Conservation (phyloP, 441 rosid species). For the Caryocar brasiliense region DNA sequence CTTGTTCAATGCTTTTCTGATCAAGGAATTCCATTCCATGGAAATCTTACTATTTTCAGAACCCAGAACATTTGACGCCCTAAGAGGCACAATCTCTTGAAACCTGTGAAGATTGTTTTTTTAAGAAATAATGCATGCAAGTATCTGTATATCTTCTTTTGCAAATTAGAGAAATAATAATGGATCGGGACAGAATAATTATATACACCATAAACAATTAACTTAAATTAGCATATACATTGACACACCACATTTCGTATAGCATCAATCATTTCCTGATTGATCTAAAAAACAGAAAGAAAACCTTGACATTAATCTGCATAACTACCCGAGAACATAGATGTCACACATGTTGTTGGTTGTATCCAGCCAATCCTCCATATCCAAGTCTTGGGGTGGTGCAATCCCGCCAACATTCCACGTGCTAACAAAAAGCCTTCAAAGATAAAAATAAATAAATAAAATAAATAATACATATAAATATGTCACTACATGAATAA, state of each 20-base stretch:
- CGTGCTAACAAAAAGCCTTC: slow-evolving; percentile 60
- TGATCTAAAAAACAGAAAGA: too few relatives aligned
- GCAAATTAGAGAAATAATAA: too few relatives aligned
- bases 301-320: too few relatives aligned
- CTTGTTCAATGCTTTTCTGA: slow-evolving; percentile 47
- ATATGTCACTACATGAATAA: not conserved
- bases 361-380: slow-evolving; percentile 48
- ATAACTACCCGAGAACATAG: slow-evolving; percentile 63
- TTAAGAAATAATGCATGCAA: too few relatives aligned
- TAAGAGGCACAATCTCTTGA: slow-evolving; percentile 82
- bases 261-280: too few relatives aligned
- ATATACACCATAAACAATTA: too few relatives aligned
- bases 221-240: too few relatives aligned
- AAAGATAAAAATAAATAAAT: not conserved
- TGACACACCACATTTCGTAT: too few relatives aligned
- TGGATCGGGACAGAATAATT: too few relatives aligned
- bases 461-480: not conserved
- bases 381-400: slow-evolving; percentile 40
- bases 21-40: slow-evolving; percentile 58
- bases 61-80: slow-evolving; percentile 59
- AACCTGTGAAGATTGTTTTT: too few relatives aligned
- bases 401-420: slow-evolving; percentile 81
- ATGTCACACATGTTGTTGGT: slow-evolving; percentile 38
- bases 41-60: slow-evolving; percentile 42
- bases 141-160: too few relatives aligned